Percentiles rank a stretch among this genome's conserved stretches.
Conservation (phyloP, 2,329 filamentous ascomycete genomes). For the Ciborinia camelliae region DNA sequence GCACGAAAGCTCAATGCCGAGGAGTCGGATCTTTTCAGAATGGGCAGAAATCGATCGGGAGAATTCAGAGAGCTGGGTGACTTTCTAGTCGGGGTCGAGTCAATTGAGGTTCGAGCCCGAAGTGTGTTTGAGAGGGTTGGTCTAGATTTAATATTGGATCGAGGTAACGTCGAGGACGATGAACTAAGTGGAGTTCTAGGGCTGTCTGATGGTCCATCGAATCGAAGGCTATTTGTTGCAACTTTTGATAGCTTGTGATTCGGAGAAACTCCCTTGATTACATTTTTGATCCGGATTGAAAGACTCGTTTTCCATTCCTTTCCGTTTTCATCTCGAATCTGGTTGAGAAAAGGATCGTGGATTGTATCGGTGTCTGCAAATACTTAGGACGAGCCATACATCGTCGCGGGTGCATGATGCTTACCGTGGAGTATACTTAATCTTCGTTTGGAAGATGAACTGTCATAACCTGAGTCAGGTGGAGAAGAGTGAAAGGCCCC, state of each 20-base stretch:
- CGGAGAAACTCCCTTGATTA: neutral
- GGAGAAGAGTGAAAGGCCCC: neutral
- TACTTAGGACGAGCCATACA: neutral
- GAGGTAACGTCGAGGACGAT: conserved; percentile 25
- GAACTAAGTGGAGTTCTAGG: neutral
- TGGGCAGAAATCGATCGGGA: conserved; percentile 58
- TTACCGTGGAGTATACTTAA: conserved; percentile 15
- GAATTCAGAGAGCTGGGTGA: conserved; percentile 30
- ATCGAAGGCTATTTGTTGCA: conserved; percentile 3
- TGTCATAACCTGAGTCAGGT: conserved; percentile 24
- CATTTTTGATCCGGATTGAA: conserved; percentile 12
- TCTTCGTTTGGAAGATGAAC: conserved; percentile 13
- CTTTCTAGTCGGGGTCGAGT: conserved; percentile 23
- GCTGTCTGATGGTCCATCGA: conserved; percentile 16
- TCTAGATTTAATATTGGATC: conserved; percentile 21
- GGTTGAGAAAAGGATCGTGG: neutral
- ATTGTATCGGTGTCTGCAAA: conserved; percentile 1
- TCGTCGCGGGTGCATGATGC: neutral
- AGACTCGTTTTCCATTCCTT: conserved; percentile 6
- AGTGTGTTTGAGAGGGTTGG: neutral
- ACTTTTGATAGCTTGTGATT: conserved; percentile 5
- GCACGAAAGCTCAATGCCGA: conserved; percentile 50
- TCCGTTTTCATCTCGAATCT: conserved; percentile 7
- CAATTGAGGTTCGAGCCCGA: conserved; percentile 7
- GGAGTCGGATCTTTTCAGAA: conserved; percentile 40